Base-by-base conservation (phyloP, 805 yeast genomes). In the Zygosaccharomyces bisporus region DNA sequence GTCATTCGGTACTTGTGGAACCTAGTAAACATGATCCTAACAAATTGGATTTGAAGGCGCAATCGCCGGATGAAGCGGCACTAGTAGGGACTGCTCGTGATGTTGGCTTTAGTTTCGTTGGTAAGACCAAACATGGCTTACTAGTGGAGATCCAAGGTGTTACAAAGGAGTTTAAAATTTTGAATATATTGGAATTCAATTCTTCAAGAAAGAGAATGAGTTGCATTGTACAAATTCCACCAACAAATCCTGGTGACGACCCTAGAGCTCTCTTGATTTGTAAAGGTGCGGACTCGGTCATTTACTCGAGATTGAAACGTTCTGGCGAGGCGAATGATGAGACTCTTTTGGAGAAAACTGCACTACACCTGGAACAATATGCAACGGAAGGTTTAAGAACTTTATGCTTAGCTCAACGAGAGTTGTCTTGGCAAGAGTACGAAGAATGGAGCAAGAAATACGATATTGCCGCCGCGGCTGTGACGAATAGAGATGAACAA, bases 141-240 rank as follows among this genome's bases (percentile, higher is more conserved):
- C 66, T 83, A 39, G 70, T 86, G 36, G 79, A 80, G 43, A 79
- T 80, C 30, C 88, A 83, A 62, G 93, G 93, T 48, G 74, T 71
- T 39, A 72, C 74, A 47, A 80, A 81, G 56, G 90, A 85, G 53
- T 84, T 78, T 60, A 86, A 83, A 58, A 71, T 86, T 24, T 64
- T 86, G 48, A 85, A 84, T 55, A 75, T 81, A 16, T 64, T 86
- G 51, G 93, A 85, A 57, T 86, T 86, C 66, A 86, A 86, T 56
- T 85, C 93, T 6, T 83, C 93, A 0, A 79, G 95, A 70, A 85
- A 85, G 68, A 80, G 95, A 73, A 85, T 85, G 95, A 82, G 90
- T 73, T 84, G 86, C 12, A 81, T 85, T 51, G 73, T 85, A 30
- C 83, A 83, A 60, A 71, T 86, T 32, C 89, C 89, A 1, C 63